phyloP scores from a whole-genome alignment of 208 protist species.

The Phytomonas sp. region DNA sequence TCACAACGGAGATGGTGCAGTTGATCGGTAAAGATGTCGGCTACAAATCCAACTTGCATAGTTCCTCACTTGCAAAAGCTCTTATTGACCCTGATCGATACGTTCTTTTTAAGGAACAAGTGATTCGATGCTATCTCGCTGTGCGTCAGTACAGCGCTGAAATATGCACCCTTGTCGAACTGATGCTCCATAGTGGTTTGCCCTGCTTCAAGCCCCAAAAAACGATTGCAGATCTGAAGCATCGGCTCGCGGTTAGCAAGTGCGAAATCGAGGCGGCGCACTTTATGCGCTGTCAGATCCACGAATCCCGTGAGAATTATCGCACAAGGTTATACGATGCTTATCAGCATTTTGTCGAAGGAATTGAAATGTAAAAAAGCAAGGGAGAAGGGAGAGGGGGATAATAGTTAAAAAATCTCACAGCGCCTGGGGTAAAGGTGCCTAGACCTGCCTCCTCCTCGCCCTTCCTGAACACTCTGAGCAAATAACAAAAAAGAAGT shows the following conservation, averaged over 20 bases:
- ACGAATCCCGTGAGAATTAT: conserved; percentile 70
- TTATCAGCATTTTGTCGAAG: conserved; percentile 76
- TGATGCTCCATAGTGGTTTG: conserved; percentile 80
- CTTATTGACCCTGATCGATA: conserved; percentile 82
- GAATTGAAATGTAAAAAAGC: conserved; percentile 51
- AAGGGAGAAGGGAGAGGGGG: background rate
- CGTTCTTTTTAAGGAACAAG: conserved; percentile 67
- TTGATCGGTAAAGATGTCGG: conserved; percentile 84
- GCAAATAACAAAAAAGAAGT: too few relatives aligned
- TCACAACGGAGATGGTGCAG: conserved; percentile 88
- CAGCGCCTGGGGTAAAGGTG: too few relatives aligned
- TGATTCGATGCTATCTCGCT: conserved; percentile 78
- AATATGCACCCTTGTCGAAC: conserved; percentile 75
- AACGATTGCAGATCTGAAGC: conserved; percentile 65
- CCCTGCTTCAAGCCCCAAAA: conserved; percentile 84
- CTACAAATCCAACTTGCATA: conserved; percentile 40
- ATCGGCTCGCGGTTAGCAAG: conserved; percentile 62
- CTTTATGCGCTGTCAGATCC: conserved; percentile 74
- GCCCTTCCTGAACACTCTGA: too few relatives aligned
- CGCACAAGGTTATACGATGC: conserved; percentile 77
- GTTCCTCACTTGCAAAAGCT: conserved; percentile 42
- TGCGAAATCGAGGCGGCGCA: conserved; percentile 68
- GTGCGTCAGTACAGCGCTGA: conserved; percentile 71
- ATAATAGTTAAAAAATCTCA: background rate
- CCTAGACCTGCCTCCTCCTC: too few relatives aligned